Evolutionary conservation across 1,284 basidiomycete species (phyloP), one percentile per base, ranked within the genome.

Genomic region (Cronartium quercuum): DNA sequence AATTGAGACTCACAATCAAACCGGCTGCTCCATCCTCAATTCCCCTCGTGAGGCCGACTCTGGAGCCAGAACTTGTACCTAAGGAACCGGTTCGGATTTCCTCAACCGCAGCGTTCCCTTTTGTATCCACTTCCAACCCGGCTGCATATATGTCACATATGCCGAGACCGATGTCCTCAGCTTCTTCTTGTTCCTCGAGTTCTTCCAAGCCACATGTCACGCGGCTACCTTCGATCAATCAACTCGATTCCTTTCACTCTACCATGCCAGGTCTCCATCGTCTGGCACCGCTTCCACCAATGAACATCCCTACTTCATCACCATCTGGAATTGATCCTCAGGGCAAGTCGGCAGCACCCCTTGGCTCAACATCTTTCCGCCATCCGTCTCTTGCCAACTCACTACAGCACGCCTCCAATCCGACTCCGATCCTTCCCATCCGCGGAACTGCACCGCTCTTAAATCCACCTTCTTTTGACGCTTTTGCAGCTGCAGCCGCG

Each of bases 1-100:
- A 73, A 66, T 57, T 73, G 62, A 62, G 63, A 34, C 57, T 73
- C 29, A 73, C 70, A 29, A 73, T 73, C 34, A 73, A 73, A 37
- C 51, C 70, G 34, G 63, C 63, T 41, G 29, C 15, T 66, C 18
- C 40, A 3, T 29, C 70, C 34, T 63, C 37, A 40, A 21, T 35
- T 38, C 55, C 63, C 10, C 34, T 24, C 7, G 21, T 64, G 29
- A 15, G 38, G 38, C 63, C 70, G 51, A 21, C 62, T 38, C 40
- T 57, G 7, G 61, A 55, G 47, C 63, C 63, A 6, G 61, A 65
- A 44, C 38, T 35, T 42, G 38, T 55, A 6, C 40, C 38, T 51
- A 35, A 66, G 24, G 51, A 73, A n/a, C 40, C 42, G 3, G 57
- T 41, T 40, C 63, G 35, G 44, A 24, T 73, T 6, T 57, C 63